These are phyloP conservation scores for Chlorella sorokiniana DNA, from an alignment of 139 green algal genomes.

Conservation along the genomic window DNA sequence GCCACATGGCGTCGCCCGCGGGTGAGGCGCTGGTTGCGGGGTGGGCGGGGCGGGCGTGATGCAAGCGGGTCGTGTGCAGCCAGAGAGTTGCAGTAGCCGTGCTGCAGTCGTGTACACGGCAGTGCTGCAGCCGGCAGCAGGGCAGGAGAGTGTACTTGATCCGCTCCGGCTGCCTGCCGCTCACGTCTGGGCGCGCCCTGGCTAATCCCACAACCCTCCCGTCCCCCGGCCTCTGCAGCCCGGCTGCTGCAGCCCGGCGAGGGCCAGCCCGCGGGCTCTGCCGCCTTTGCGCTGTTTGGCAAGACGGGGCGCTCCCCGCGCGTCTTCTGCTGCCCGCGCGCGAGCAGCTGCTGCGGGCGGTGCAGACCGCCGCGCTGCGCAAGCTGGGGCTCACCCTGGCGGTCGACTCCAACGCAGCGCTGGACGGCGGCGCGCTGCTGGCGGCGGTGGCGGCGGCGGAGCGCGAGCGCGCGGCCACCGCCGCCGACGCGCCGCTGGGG, in stretches of 20 bases:
- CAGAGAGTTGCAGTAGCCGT: background rate
- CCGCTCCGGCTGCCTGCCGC: too few species aligned
- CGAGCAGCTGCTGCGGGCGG: constrained; percentile 39
- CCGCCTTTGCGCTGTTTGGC: constrained; percentile 60
- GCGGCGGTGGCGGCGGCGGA: constrained; percentile 32
- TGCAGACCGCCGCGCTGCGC: constrained; percentile 25
- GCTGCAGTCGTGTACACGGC: too few species aligned
- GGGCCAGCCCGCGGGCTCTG: constrained; percentile 23
- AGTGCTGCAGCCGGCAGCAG: too few species aligned
- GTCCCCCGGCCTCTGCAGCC: background rate
- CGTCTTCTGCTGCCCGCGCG: constrained; percentile 53
- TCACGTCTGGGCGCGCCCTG: too few species aligned
- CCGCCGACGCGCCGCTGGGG: constrained; percentile 52
- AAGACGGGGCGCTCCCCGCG: constrained; percentile 45
- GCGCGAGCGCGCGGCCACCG: constrained; percentile 26
- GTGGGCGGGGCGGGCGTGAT: background rate
- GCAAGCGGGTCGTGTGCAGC: background rate
- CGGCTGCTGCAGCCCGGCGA: constrained; percentile 15
- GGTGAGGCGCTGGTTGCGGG: background rate
- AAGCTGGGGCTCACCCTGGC: constrained; percentile 45
- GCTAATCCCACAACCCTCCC: too few species aligned
- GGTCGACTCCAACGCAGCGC: constrained; percentile 15
- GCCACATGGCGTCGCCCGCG: constrained; percentile 52
- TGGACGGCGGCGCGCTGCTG: constrained; percentile 37
- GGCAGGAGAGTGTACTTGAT: too few species aligned